Base-by-base conservation (phyloP, 208 protist genomes). In the Trypanosoma rangeli region DNA sequence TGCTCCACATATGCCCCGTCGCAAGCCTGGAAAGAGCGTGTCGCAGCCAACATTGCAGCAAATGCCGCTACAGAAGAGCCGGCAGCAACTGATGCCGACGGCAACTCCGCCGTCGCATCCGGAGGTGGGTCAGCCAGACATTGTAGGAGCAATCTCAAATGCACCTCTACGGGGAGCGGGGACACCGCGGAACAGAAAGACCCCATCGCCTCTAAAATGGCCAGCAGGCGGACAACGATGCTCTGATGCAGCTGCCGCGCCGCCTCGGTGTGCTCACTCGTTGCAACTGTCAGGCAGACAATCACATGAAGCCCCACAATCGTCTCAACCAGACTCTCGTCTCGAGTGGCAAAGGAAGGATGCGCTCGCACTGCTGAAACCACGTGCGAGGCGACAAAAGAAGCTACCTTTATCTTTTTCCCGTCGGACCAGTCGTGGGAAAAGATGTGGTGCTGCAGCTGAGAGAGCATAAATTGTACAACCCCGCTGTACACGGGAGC, bases 351-450 rank as follows among this genome's bases (percentile, higher is more conserved):
- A 22, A 70, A 64, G 16, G 42, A 60, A 4, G 87, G 82, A 62
- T 90, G 79, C 1, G 84, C 82, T 24, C 83, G 79, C 42, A 84
- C 79, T 3, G 82, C 70, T 7, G 84, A 75, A 35, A 84, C 80
- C 13, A 89, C 49, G 64, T 93, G 84, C 16, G 87, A 93, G 5
- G 87, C 87, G 42, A 90, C 85, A 73, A 93, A 90, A 3, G 87
- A 64, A 42, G 84, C 70, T 0, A 93, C 68, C 18, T 80, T 82
- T 42, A 77, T 77, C 56, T 78, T 72, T 72, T 73, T 82, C 18
- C 65, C 72, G 67, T 90, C 83, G 7, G 69, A 84, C 87, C 87
- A 93, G 61, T 93, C 83, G 69, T 93, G 87, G 31, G 87, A 83
- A 53, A 90, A 71, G n/a, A 90, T 69, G 22, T 79, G 78, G 44